Evolutionary conservation across 208 protist species (phyloP).

Genomic region (Strigomonas culicis): DNA sequence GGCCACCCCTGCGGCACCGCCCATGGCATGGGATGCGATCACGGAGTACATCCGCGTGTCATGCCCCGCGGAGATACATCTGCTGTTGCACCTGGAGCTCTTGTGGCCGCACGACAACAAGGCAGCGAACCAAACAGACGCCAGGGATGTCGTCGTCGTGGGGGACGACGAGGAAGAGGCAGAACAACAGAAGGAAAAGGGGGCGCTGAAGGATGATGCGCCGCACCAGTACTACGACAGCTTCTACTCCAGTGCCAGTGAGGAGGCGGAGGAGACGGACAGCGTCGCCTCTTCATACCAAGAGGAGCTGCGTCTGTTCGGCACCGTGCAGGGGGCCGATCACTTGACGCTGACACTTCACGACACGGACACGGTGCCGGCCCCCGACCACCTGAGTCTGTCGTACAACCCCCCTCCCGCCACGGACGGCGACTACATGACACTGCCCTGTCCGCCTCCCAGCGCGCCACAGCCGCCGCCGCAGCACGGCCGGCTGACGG

Average conservation of each 20-base stretch:
- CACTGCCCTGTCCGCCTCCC: too few relatives aligned
- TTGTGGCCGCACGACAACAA: neutral
- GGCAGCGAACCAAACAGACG: too few relatives aligned
- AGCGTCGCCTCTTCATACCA: slow-evolving; percentile 7
- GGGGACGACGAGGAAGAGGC: neutral
- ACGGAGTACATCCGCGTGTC: neutral
- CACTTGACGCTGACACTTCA: neutral
- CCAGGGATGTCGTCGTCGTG: too few relatives aligned
- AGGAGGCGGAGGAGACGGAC: slow-evolving; percentile 8
- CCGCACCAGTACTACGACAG: too few relatives aligned
- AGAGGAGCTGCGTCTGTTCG: too few relatives aligned
- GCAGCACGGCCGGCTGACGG: too few relatives aligned
- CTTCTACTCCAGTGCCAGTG: too few relatives aligned
- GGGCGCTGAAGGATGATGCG: neutral
- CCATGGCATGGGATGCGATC: neutral
- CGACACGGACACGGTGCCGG: neutral
- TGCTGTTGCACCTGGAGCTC: neutral
- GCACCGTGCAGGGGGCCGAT: neutral
- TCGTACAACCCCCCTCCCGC: neutral
- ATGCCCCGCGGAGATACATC: neutral
- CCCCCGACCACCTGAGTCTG: slow-evolving; percentile 4
- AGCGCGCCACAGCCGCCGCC: too few relatives aligned
- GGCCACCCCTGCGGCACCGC: neutral
- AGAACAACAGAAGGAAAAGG: slow-evolving; percentile 1
- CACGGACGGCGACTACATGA: too few relatives aligned